A percentile compares a stretch with the other conserved stretches of the same genome.
These are phyloP conservation scores for Pharus latifolius DNA, from an alignment of 176 grass and related monocot genomes.

Conservation along the genomic window DNA sequence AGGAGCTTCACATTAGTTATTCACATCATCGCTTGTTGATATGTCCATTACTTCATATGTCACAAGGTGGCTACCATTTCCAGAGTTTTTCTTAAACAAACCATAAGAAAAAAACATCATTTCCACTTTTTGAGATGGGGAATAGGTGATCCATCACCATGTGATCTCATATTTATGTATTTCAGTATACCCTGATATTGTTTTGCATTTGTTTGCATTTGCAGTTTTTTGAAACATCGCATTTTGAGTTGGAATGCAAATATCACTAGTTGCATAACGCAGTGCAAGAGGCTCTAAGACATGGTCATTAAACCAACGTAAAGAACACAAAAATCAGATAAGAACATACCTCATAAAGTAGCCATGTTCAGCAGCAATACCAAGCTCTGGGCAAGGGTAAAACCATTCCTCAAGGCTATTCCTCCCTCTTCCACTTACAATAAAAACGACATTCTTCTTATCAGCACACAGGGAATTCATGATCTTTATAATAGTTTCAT, in stretches of 20 bases:
- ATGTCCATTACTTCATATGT: not conserved
- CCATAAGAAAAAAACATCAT: not conserved
- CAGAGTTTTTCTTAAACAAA: not conserved
- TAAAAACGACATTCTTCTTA: slow-evolving; percentile 37
- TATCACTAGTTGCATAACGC: not conserved
- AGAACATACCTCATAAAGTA: slow-evolving; percentile 48
- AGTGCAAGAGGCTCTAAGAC: slow-evolving; percentile 1
- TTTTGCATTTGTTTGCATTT: not conserved
- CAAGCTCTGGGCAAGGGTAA: slow-evolving; percentile 42
- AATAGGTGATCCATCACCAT: not conserved
- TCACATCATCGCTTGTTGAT: not conserved
- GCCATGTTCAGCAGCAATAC: slow-evolving; percentile 63
- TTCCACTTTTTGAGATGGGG: not conserved
- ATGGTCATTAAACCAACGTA: not conserved
- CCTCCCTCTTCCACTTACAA: slow-evolving; percentile 44
- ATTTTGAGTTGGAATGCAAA: not conserved
- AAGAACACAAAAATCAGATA: not conserved
- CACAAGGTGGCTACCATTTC: not conserved
- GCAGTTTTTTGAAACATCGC: too few species aligned
- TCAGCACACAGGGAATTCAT: slow-evolving; percentile 39
- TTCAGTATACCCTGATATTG: not conserved
- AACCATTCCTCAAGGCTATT: slow-evolving; percentile 48
- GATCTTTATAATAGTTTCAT: slow-evolving; percentile 32
- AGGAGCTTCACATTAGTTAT: not conserved
- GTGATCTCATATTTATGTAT: too few species aligned